Percentiles rank a stretch among this genome's conserved stretches.
These are phyloP conservation scores for Brassica nigra DNA, from an alignment of 345 rosid genomes.

Conservation along the genomic window DNA sequence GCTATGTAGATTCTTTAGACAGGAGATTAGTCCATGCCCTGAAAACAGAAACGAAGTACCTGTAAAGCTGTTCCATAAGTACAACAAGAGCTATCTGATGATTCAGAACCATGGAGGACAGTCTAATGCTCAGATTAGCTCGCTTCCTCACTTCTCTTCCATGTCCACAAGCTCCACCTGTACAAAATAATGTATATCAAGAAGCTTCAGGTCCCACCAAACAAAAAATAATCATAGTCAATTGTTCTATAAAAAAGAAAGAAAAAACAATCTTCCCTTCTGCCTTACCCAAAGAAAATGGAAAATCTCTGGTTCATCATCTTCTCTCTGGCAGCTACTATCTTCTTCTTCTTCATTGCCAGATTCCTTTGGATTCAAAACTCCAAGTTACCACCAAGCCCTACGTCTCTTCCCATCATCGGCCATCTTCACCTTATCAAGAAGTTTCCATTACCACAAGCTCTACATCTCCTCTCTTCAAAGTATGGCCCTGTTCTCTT, in stretches of 20 bases:
- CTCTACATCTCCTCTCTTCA: constrained; percentile 41
- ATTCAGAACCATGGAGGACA: constrained; percentile 85
- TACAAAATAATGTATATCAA: constrained; percentile 64
- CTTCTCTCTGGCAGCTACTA: constrained; percentile 9
- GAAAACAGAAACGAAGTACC: constrained; percentile 48
- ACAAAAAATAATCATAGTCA: not conserved
- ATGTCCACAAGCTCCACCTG: constrained; percentile 90
- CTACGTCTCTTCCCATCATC: constrained; percentile 47
- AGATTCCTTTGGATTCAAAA: constrained; percentile 4
- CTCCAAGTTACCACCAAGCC: constrained; percentile 47
- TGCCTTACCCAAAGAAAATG: not conserved
- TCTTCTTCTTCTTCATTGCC: not conserved
- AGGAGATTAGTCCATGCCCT: constrained; percentile 84
- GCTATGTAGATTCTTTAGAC: not conserved
- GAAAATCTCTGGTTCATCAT: constrained; percentile 27
- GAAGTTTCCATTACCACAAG: constrained; percentile 46
- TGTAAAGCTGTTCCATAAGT: constrained; percentile 82
- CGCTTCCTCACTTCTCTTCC: constrained; percentile 61
- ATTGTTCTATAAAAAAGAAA: not conserved
- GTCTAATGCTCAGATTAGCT: constrained; percentile 61
- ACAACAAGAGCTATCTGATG: constrained; percentile 85
- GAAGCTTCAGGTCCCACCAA: constrained; percentile 53
- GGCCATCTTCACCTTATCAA: constrained; percentile 59
- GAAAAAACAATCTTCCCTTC: not conserved
- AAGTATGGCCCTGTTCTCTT: constrained; percentile 49